phyloP scores from a whole-genome alignment of 2,329 filamentous ascomycete genomes.

The Catunica adiposa region DNA sequence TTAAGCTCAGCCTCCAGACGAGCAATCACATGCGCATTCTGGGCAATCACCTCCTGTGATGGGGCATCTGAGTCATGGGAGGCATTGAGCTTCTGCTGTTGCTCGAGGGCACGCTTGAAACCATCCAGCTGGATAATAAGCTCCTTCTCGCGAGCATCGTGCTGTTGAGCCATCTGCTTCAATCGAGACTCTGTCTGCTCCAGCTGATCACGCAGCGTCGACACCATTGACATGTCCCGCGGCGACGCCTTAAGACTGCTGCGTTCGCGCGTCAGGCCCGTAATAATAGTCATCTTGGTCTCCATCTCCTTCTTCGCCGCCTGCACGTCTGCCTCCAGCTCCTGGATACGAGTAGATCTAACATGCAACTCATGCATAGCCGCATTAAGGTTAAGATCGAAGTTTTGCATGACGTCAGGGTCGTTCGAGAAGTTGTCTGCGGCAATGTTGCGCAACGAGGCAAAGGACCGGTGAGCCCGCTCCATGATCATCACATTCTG shows the following conservation, averaged over 20 bases:
- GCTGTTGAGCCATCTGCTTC: conserved; percentile 51
- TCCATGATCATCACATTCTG: conserved; percentile 78
- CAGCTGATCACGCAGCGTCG: conserved; percentile 73
- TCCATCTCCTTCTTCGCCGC: conserved; percentile 92
- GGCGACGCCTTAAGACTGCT: conserved; percentile 72
- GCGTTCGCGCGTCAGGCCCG: conserved; percentile 79
- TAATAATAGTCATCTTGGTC: conserved; percentile 87
- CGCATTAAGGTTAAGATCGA: conserved; percentile 78
- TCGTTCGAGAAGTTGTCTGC: conserved; percentile 67
- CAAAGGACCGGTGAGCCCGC: conserved; percentile 79
- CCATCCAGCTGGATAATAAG: conserved; percentile 54
- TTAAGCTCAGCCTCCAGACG: conserved; percentile 55
- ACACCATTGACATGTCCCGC: conserved; percentile 81
- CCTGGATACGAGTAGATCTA: conserved; percentile 76
- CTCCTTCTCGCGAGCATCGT: conserved; percentile 59
- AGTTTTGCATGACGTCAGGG: conserved; percentile 76
- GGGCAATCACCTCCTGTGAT: conserved; percentile 7
- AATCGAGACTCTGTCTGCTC: conserved; percentile 74
- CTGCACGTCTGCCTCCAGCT: conserved; percentile 70
- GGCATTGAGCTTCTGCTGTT: conserved; percentile 8
- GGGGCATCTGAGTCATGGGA: not conserved
- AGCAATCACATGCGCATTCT: conserved; percentile 26
- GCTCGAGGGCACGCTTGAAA: conserved; percentile 12
- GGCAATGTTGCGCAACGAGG: conserved; percentile 75
- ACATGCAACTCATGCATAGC: conserved; percentile 84